Evolutionary conservation across 2,329 filamentous ascomycete genomes (phyloP), one percentile per base, ranked within the genome.

Genomic region (Claviceps capensis): DNA sequence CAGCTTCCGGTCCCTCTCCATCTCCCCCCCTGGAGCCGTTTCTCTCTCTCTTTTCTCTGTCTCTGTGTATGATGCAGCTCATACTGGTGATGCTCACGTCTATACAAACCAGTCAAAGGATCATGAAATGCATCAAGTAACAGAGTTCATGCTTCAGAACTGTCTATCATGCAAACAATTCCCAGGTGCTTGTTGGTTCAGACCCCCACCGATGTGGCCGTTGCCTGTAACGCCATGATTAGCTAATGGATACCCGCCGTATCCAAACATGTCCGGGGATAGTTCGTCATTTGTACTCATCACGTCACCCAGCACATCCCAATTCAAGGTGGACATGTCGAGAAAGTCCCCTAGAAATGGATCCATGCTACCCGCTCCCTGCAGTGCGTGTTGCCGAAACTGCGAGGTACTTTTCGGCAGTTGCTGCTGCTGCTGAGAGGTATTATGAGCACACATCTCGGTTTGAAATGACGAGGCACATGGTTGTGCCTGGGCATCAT

Each of bases 291-390:
- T 59, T 30, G 57, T 52, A 41, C 59, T 58, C n/a, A 57, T 37
- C 53, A 63, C 56, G 51, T 62, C 61, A 16, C 61, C 65, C 63
- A 70, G 73, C 60, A 75, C 66, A 50, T 75, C 72, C 68, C 73
- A 74, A 48, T 74, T 72, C 16, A 75, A 58, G 3, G 63, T 58
- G 9, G 67, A 65, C 5, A 69, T 62, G 54, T 77, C 73, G 17
- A 75, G 56, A 50, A 72, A 73, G 0, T 67, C 67, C 16, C 67
- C 66, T 42, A 76, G 54, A 37, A 74, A 69, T 14, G 72, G 67
- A 46, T 76, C 72, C n/a, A 75, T 41, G 50, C 64, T 61, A n/a
- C 47, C 52, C 55, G 55, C 44, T 54, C 55, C 43, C 57, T 57
- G 17, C 47, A 40, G 22, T 6, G 56, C 38, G 55, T 57, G 47